These are phyloP conservation scores for Alloteropsis angusta DNA, from an alignment of 202 grass and related monocot genomes.

Conservation along the genomic window DNA sequence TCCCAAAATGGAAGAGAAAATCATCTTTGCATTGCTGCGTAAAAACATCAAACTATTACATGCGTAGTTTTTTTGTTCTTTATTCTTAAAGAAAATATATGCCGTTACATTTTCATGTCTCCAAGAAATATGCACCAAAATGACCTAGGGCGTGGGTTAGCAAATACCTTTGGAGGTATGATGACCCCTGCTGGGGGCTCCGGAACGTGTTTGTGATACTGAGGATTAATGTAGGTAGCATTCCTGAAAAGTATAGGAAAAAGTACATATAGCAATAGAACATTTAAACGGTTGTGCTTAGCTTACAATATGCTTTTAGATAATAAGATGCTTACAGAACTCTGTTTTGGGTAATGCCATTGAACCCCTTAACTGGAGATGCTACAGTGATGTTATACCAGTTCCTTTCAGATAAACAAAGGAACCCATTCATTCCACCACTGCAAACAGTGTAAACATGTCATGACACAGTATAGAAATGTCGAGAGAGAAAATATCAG, in stretches of 20 bases:
- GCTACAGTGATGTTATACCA: constrained; percentile 31
- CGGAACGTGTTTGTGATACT: constrained; percentile 72
- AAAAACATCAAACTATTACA: background rate
- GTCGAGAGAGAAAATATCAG: constrained; percentile 22
- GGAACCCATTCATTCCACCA: constrained; percentile 92
- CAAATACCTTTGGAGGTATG: constrained; percentile 68
- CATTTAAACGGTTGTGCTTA: constrained; percentile 6
- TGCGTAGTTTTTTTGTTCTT: background rate
- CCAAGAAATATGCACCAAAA: constrained; percentile 14
- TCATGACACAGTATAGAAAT: constrained; percentile 13
- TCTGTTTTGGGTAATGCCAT: constrained; percentile 59
- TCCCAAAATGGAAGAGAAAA: background rate
- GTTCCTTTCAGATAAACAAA: constrained; percentile 81
- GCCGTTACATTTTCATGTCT: background rate
- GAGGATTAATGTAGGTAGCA: constrained; percentile 74
- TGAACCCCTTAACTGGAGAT: constrained; percentile 76
- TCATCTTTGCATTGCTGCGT: background rate
- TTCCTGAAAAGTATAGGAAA: constrained; percentile 51
- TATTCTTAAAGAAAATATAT: background rate
- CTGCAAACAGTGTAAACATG: constrained; percentile 33
- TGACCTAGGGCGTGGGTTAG: background rate
- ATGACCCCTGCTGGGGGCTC: constrained; percentile 75
- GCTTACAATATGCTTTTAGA: constrained; percentile 17
- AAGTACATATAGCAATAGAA: constrained; percentile 13
- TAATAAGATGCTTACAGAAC: constrained; percentile 65